Evolutionary conservation across 169 alveolate genomes (phyloP), one percentile per base, ranked within the genome.

Genomic region (Theileria annulata): DNA sequence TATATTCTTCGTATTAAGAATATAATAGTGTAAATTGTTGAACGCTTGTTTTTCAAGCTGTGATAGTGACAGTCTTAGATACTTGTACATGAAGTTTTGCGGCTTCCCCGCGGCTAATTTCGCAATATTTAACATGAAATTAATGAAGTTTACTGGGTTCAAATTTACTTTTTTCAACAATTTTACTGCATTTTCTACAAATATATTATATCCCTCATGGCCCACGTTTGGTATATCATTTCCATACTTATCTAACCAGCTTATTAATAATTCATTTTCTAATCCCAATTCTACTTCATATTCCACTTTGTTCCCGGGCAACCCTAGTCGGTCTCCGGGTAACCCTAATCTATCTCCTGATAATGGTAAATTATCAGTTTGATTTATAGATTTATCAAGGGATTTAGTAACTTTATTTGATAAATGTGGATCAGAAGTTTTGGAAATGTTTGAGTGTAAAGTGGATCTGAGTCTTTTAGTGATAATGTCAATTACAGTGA

Each of bases 41-140:
- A 78, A 82, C 10, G 89, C 87, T 21, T 82, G 84, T 28, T 63
- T 82, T 25, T 82, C 86, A 23, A 82, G 62, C 47, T 82, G 84
- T 33, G 47, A 42, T 19, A 82, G 74, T 27, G 89, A 75, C 8
- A 82, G 59, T 17, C 63, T 42, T 6, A 82, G 69, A 54, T 82
- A 82, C n/a, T 51, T 66, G 48, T 28, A 17, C 75, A 82, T n/a
- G 47, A 81, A 35, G 54, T 56, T 64, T 21, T 78, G 79, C 27
- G 66, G 54, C 66, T 37, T 82, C n/a, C 42, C 62, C 31, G 71
- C 75, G 6, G 80, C 85, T 21, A 82, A 60, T n/a, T 37, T 70
- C 0, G 58, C 67, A 27, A 82, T 51, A 35, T 75, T 85, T 21
- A 82, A 69, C 80, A 82, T 37, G 71, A 82, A 64, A 48, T 49